Evolutionary conservation across 768 basidiomycete genomes (phyloP).

Genomic region (Sarcodon sp.): DNA sequence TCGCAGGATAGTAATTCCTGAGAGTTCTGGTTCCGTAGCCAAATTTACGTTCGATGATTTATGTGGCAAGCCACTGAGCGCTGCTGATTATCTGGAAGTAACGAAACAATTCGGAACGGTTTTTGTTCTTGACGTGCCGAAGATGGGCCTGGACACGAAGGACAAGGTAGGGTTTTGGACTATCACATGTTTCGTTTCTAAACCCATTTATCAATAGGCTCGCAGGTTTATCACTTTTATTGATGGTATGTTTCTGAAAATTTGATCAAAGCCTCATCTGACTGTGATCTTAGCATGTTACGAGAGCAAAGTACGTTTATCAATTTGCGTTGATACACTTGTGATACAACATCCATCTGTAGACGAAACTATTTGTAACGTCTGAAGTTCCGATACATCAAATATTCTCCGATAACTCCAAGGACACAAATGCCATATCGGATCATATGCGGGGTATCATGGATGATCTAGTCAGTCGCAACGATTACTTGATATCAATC

Average conservation of each 20-base stretch:
- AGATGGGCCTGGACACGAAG: slow-evolving; percentile 78
- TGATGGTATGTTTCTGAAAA: slow-evolving; percentile 46
- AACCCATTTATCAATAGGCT: slow-evolving; percentile 34
- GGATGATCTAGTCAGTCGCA: slow-evolving; percentile 76
- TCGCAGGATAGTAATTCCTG: slow-evolving; percentile 63
- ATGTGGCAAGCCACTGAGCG: slow-evolving; percentile 82
- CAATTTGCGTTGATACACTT: too few species aligned
- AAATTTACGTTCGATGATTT: slow-evolving; percentile 79
- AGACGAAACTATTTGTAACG: slow-evolving; percentile 86
- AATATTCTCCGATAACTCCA: slow-evolving; percentile 70
- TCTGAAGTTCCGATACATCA: slow-evolving; percentile 88
- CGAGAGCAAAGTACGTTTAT: slow-evolving; percentile 58
- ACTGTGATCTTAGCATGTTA: slow-evolving; percentile 53
- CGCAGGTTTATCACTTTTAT: slow-evolving; percentile 96
- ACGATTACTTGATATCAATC: slow-evolving; percentile 2
- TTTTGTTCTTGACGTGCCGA: slow-evolving; percentile 79
- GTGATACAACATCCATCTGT: background rate
- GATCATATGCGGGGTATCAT: slow-evolving; percentile 89
- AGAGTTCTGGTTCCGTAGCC: slow-evolving; percentile 70
- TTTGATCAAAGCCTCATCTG: background rate
- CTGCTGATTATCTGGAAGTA: slow-evolving; percentile 93
- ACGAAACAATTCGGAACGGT: slow-evolving; percentile 80
- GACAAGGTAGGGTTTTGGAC: slow-evolving; percentile 49
- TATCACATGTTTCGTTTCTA: too few species aligned
- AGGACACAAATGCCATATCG: slow-evolving; percentile 30